Evolutionary conservation across 768 basidiomycete genomes (phyloP), one percentile per base, ranked within the genome.

Genomic region (Rhodotorula babjevae): DNA sequence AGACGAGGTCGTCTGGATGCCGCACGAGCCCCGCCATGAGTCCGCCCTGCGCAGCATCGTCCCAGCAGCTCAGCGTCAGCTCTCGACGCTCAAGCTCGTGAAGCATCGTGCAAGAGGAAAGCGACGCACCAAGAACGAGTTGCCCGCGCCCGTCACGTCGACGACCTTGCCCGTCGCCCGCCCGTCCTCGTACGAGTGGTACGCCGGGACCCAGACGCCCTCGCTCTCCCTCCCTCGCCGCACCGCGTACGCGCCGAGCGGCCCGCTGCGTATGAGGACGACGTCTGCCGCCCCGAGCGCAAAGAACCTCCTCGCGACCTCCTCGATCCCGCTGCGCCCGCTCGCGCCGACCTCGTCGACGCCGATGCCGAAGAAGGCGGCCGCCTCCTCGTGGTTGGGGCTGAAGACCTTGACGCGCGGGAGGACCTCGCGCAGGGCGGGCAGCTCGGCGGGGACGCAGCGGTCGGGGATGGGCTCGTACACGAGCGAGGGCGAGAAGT

Each of bases 91-190:
- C 23, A 50, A 56, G 27, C 42, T 59, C 79, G 52, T 7, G 52
- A 11, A n/a, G n/a, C n/a, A n/a, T n/a, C n/a, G n/a, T n/a, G n/a
- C n/a, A n/a, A n/a, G n/a, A n/a, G n/a, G n/a, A n/a, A n/a, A 12
- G 50, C n/a, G 25, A n/a, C 81, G 69, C 69, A 91, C 92, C 90
- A 94, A 83, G 80, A 94, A 95, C 70, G 87, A 85, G 80, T 95
- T 95, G 25, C 93, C 93, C n/a, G 91, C 92, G 57, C 93, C 92
- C 74, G 92, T 94, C 36, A 92, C 91, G 80, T 94, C 92, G 5
- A 89, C 85, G 25, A 94, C 83, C 67, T 84, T 86, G 31, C 60
- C 63, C 52, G 59, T 64, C 1, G 50, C 44, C 31, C 60, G 23
- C 16, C 53, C 62, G 25, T 81, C 81, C 40, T 77, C 74, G 71